Base-by-base conservation (phyloP, 2,329 filamentous ascomycete genomes). In the Lizonia empirigonia region DNA sequence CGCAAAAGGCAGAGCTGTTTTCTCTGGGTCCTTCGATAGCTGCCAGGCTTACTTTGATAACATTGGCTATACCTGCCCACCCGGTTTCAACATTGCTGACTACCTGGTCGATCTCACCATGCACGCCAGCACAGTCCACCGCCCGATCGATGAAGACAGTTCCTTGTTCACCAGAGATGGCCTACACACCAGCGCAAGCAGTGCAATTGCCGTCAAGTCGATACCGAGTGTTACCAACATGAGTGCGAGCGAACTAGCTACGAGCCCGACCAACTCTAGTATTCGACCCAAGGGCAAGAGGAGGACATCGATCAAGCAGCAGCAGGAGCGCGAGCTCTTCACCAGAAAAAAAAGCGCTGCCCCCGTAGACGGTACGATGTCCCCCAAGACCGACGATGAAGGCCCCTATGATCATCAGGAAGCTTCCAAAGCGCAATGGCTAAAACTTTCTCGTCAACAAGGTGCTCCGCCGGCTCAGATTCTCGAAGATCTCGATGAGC, bases 61-160 rank as follows among this genome's bases (percentile, higher is more conserved):
- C 37, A 87, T 96, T 55, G 95, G 94, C 34, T 99, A 97, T 72
- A 80, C 89, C 39, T 99, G 95, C 68, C 94, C 94, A 9, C 88
- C 92, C 19, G 95, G 95, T 2, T 99, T 97, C 82, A 99, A 99
- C 67, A 97, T 99, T 73, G 94, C 94, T 4, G 94, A 99, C 72
- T 99, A 97, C 68, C 83, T 99, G 5, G 92, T 99, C 23, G 94
- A 99, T 71, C 81, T 99, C 32, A 97, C 94, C 0, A 97, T 99
- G 93, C 94, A 99, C 71, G 92, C 91, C 19, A 85, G 89, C 51
- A 80, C 81, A 44, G 77, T 80, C 12, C 77, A 75, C 29, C 79
- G 81, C 1, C 76, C 80, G 9, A 74, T 79, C 2, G 80, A 85
- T 23, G 83, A 85, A 39, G 77, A 82, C 35, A 82, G 79, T 16